phyloP scores from a whole-genome alignment of 2,329 filamentous ascomycete species.

The Neofusicoccum kwambonambiense region DNA sequence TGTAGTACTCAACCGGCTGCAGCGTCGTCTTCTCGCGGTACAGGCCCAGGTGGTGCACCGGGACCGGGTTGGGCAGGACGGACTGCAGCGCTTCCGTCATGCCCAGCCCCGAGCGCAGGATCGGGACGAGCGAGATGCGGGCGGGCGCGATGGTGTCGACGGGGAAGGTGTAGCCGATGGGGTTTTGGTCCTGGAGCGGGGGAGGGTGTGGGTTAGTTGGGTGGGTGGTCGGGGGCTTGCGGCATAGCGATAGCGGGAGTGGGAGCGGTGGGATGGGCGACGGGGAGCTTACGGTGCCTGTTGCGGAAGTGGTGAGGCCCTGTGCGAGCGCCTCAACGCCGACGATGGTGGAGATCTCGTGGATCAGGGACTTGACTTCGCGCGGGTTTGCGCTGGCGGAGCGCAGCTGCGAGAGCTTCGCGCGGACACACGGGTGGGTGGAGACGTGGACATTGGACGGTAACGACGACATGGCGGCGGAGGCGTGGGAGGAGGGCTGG shows the following conservation, averaged over 20 bases:
- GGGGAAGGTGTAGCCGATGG: slow-evolving; percentile 73
- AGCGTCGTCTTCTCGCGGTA: slow-evolving; percentile 88
- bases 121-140: slow-evolving; percentile 79
- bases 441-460: slow-evolving; percentile 70
- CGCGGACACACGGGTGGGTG: slow-evolving; percentile 77
- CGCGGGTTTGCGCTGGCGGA: slow-evolving; percentile 67
- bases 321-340: slow-evolving; percentile 75
- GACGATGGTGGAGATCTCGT: slow-evolving; percentile 82
- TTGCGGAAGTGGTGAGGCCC: slow-evolving; percentile 57
- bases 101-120: slow-evolving; percentile 84
- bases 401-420: slow-evolving; percentile 87
- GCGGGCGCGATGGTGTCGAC: slow-evolving; percentile 62
- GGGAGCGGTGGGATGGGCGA: not conserved
- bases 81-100: slow-evolving; percentile 88
- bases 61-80: slow-evolving; percentile 75
- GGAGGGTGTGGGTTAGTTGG: not conserved
- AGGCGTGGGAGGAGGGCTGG: not conserved
- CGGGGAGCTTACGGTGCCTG: slow-evolving; percentile 60
- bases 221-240: not conserved
- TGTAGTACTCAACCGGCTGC: slow-evolving; percentile 94
- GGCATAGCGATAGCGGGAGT: not conserved
- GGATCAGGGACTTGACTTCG: slow-evolving; percentile 77
- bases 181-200: slow-evolving; percentile 66
- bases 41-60: slow-evolving; percentile 90
- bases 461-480: slow-evolving; percentile 35